These are phyloP conservation scores for Coemansia sp. DNA, from an alignment of 371 early-diverging fungal species.

Conservation along the genomic window DNA sequence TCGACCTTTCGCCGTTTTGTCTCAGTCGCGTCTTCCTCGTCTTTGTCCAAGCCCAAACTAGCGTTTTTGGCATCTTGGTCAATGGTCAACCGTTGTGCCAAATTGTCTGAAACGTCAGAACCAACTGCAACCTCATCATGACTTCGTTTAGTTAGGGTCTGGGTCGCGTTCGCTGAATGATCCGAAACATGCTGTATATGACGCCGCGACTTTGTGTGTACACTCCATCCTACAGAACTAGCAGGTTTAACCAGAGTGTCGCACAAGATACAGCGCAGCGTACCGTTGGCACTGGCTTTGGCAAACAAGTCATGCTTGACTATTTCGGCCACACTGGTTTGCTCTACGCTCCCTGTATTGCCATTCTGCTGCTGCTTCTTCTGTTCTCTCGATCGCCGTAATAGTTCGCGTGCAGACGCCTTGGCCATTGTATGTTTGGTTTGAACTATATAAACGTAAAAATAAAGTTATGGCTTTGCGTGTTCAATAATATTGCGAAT, in stretches of 20 bases:
- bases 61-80: neutral
- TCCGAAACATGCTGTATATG: conserved; percentile 1
- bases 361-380: conserved; percentile 21
- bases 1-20: conserved; percentile 17
- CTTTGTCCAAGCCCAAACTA: neutral
- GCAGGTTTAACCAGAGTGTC: conserved; percentile 9
- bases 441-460: neutral
- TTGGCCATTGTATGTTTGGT: conserved; percentile 15
- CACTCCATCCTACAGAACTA: conserved; percentile 15
- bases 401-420: conserved; percentile 35
- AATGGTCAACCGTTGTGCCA: conserved; percentile 2
- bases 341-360: neutral
- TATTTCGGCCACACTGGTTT: neutral
- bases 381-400: conserved; percentile 37
- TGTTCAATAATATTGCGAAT: neutral
- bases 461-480: neutral
- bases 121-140: neutral
- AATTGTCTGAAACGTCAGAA: conserved; percentile 1
- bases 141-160: neutral
- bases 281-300: neutral
- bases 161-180: neutral
- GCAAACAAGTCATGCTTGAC: neutral
- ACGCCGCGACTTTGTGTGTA: conserved; percentile 14
- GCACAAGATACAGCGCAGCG: conserved; percentile 1
- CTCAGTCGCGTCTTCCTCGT: neutral